phyloP scores from a whole-genome alignment of 2,329 filamentous ascomycete species.

The Neodidymelliopsis sp. region DNA sequence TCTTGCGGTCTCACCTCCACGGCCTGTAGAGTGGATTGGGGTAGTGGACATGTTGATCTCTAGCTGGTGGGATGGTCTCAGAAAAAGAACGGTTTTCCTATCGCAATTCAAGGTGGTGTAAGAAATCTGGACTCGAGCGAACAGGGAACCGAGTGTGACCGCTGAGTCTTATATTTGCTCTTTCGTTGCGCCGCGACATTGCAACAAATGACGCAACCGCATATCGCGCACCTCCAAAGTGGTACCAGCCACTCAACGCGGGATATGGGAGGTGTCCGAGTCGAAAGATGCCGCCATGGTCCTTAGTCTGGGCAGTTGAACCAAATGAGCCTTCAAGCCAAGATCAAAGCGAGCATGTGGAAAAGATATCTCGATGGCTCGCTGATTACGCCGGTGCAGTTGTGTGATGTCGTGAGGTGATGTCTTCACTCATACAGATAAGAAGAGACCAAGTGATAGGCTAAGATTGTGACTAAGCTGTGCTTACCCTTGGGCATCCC shows the following conservation, averaged over 20 bases:
- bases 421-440: conserved; percentile 39
- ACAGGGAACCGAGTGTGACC: conserved; percentile 14
- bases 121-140: conserved; percentile 16
- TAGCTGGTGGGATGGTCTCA: background rate
- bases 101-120: conserved; percentile 12
- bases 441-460: conserved; percentile 37
- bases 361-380: conserved; percentile 14
- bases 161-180: conserved; percentile 44
- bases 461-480: conserved; percentile 32
- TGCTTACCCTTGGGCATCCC: conserved; percentile 26
- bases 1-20: conserved; percentile 57
- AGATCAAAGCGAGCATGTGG: conserved; percentile 28
- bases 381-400: conserved; percentile 22
- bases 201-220: conserved; percentile 40
- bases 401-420: conserved; percentile 47
- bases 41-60: conserved; percentile 36
- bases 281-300: conserved; percentile 26
- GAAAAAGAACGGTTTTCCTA: conserved; percentile 20
- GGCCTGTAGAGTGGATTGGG: conserved; percentile 63
- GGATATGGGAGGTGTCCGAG: conserved; percentile 33
- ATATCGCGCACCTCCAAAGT: conserved; percentile 16
- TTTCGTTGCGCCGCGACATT: conserved; percentile 30
- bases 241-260: conserved; percentile 30
- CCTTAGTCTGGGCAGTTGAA: conserved; percentile 15
- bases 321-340: conserved; percentile 29